Conservation (phyloP, 352 stramenopile genomes). For the Globisporangium nagaii region DNA sequence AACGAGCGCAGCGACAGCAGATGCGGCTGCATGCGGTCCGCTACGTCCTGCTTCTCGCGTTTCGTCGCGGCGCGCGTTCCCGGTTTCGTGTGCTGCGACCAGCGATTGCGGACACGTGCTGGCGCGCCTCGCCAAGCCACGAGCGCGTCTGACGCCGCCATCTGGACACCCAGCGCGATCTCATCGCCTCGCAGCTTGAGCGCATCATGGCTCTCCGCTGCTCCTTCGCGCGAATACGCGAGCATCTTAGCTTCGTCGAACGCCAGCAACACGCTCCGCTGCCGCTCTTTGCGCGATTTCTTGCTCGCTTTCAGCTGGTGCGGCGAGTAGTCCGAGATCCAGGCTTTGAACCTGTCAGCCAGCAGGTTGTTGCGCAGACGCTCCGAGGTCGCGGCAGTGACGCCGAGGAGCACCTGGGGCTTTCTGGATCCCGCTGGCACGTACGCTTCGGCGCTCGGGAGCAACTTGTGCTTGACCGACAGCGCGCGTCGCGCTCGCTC, state of each 20-base stretch:
- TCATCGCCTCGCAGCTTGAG: constrained; percentile 25
- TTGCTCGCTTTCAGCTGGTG: constrained; percentile 24
- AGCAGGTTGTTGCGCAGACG: constrained; percentile 30
- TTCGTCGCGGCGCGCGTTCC: constrained; percentile 17
- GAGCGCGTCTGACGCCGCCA: constrained; percentile 42
- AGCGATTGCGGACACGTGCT: constrained; percentile 16
- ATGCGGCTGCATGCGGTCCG: constrained; percentile 31
- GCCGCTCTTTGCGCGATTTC: constrained; percentile 28
- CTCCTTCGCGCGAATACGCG: constrained; percentile 15
- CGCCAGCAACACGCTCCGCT: constrained; percentile 33
- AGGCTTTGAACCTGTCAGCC: constrained; percentile 39
- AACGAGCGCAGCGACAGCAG: constrained; percentile 25
- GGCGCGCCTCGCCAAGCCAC: constrained; percentile 35
- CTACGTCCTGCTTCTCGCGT: constrained; percentile 28
- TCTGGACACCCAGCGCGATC: constrained; percentile 39
- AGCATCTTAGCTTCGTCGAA: constrained; percentile 36
- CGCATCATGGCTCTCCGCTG: background rate
- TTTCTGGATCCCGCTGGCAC: constrained; percentile 14
- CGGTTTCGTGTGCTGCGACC: constrained; percentile 19
- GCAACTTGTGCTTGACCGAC: constrained; percentile 22
- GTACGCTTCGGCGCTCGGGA: constrained; percentile 34
- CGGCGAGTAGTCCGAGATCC: constrained; percentile 36
- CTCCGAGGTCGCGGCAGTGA: constrained; percentile 33
- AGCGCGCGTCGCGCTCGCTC: constrained; percentile 13
- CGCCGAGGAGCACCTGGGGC: constrained; percentile 16